phyloP scores from a whole-genome alignment of 495 filamentous ascomycete species.

The Penicillium nucicola region DNA sequence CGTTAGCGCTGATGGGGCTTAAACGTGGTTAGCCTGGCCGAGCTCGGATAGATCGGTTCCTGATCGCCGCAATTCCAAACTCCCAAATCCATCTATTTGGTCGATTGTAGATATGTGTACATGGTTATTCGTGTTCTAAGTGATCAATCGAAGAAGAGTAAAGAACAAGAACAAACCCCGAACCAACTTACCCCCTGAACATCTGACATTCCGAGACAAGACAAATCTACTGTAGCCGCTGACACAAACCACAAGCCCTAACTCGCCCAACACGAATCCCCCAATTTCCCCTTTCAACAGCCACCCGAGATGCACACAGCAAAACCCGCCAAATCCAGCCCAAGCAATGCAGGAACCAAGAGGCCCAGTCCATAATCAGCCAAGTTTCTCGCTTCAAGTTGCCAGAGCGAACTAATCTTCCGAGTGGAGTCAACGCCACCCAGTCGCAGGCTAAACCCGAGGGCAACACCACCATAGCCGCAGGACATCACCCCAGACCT shows the following conservation, averaged over 20 bases:
- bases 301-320: background rate
- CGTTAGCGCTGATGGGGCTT: background rate
- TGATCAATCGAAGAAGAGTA: background rate
- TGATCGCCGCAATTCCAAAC: background rate
- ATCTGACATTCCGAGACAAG: no score
- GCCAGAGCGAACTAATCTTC: background rate
- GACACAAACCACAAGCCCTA: constrained; percentile 3
- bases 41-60: background rate
- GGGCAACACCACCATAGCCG: background rate
- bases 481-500: background rate
- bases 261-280: background rate
- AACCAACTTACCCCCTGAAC: no score
- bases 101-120: no score
- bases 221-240: background rate
- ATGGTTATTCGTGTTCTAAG: background rate
- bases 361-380: background rate
- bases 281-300: background rate
- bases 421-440: constrained; percentile 3
- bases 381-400: constrained; percentile 3
- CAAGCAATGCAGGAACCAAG: constrained; percentile 1
- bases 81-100: no score
- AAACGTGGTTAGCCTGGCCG: background rate
- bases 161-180: no score
- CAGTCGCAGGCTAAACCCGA: background rate
- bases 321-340: background rate